Evolutionary conservation across 768 basidiomycete species (phyloP), one percentile per base, ranked within the genome.

Genomic region (Tricholoma matsutake): DNA sequence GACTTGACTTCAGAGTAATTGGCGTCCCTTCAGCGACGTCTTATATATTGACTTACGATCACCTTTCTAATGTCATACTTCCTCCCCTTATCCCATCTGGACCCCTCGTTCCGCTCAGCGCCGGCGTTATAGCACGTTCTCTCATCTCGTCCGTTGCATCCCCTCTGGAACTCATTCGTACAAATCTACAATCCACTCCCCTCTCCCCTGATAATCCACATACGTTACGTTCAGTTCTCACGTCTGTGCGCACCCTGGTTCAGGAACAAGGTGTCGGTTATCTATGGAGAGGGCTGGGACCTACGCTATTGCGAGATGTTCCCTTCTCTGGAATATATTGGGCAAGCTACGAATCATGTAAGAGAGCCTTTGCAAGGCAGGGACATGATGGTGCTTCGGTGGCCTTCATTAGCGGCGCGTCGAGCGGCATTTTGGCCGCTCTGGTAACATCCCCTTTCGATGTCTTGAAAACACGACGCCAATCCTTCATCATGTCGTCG

Each of bases 241-340:
- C 75, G 39, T 85, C 88, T 3, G 78, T 96, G 61, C 81, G 82
- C 0, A 70, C 65, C 0, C 74, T 92, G 10, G 87, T 91, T 10
- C 81, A 79, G 25, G 69, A 76, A 34, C 79, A 89, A 47, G 96
- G 96, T 6, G 65, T 87, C 6, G 72, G 77, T 9, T 88, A 84
- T 54, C 81, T 98, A 28, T 99, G 94, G 94, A 82, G 93, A 57
- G 97, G 97, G 0, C 80, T 99, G 7, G 91, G 91, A 0, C 85
- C 96, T 2, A 96, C 94, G 4, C 79, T 99, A 8, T 98, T 95
- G 95, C 84, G 97, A 54, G 97, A 99, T 67, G 96, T 98, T 6
- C 96, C 97, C 0, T 99, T 99, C 72, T 94, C 92, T 41, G 97
- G 96, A 10, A 78, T 96, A 32, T 99, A 99, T 69, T 99, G 97